phyloP scores from a whole-genome alignment of 495 filamentous ascomycete genomes.

The Darksidea phi region DNA sequence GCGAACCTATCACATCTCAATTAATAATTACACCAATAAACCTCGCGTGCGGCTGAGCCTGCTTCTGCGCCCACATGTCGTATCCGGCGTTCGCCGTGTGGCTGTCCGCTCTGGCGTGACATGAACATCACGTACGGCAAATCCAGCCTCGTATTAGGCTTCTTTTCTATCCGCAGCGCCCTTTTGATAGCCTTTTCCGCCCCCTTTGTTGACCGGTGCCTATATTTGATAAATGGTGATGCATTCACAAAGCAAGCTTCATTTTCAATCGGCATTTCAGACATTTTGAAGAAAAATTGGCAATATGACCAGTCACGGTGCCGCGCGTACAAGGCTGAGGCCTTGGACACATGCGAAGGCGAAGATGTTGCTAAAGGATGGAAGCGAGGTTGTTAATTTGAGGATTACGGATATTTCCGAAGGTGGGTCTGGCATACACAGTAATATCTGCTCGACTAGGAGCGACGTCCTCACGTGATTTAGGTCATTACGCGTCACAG shows the following conservation, averaged over 20 bases:
- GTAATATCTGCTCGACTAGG: no score
- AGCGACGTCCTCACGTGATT: not conserved
- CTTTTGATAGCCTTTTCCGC: not conserved
- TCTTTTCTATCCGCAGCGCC: not conserved
- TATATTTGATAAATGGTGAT: slow-evolving; percentile 3
- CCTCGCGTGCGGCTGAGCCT: not conserved
- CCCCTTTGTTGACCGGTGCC: not conserved
- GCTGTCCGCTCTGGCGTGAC: no score
- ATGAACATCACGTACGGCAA: not conserved
- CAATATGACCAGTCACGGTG: not conserved
- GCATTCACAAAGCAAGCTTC: not conserved
- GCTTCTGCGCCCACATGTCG: not conserved
- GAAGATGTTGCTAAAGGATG: not conserved
- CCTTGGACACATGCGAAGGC: not conserved
- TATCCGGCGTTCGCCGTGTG: not conserved
- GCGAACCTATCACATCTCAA: not conserved
- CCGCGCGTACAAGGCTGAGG: not conserved
- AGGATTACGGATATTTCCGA: slow-evolving; percentile 7
- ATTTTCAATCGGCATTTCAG: no score
- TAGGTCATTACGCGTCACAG: not conserved
- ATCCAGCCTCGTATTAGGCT: slow-evolving; percentile 6
- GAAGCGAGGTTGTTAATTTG: not conserved
- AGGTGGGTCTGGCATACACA: not conserved
- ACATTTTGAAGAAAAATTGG: no score
- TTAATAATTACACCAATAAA: not conserved